phyloP scores from a whole-genome alignment of 441 rosid species.

The Breynia disticha region DNA sequence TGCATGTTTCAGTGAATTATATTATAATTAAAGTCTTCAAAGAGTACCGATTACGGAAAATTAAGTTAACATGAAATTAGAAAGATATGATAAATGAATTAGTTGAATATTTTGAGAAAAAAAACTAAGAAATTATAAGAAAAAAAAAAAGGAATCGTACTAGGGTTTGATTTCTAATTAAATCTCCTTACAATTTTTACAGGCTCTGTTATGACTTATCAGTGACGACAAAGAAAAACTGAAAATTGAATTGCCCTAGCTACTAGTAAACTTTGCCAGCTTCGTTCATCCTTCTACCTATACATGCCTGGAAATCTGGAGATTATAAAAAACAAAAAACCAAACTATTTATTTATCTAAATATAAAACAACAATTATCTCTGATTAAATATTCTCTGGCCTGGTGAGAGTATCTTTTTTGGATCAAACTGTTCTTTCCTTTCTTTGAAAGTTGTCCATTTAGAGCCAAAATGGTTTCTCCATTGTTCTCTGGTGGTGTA shows the following conservation, averaged over 20 bases:
- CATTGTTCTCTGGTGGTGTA: slow-evolving; percentile 44
- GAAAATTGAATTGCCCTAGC: neutral
- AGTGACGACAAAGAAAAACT: neutral
- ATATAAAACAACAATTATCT: neutral
- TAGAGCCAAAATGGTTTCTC: slow-evolving; percentile 67
- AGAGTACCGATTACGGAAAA: no score
- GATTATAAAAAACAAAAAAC: neutral
- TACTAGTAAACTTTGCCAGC: neutral
- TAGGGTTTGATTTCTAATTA: neutral
- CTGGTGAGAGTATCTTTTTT: slow-evolving; percentile 64
- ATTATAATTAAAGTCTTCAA: no score
- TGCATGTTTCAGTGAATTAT: no score
- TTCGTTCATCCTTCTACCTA: neutral
- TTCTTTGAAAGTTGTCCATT: slow-evolving; percentile 49
- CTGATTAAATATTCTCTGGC: slow-evolving; percentile 61
- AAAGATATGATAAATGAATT: no score
- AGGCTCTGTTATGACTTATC: neutral
- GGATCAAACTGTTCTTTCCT: slow-evolving; percentile 73
- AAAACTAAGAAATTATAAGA: neutral
- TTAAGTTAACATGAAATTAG: no score
- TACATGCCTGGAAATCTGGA: neutral
- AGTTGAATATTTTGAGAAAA: no score
- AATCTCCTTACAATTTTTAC: neutral
- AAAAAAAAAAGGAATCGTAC: neutral
- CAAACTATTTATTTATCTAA: neutral